Conservation (phyloP, 257 asterid species). For the Mentha longifolia region DNA sequence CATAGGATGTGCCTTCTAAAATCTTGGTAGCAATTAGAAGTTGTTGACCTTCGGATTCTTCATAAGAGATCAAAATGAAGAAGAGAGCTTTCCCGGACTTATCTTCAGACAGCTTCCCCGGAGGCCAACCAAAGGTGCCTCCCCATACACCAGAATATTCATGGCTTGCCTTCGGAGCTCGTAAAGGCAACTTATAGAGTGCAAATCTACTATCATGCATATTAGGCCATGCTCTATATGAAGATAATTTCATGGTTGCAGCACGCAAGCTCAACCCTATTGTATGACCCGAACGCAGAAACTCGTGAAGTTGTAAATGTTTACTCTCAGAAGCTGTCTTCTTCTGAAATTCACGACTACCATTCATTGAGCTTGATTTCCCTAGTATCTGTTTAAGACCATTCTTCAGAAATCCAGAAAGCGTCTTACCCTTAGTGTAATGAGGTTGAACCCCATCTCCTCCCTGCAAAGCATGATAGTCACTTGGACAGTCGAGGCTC, state of each 20-base stretch:
- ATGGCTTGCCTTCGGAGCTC: constrained; percentile 51
- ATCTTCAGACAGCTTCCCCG: constrained; percentile 67
- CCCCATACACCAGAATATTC: constrained; percentile 90
- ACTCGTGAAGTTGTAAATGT: constrained; percentile 71
- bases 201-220: constrained; percentile 87
- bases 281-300: constrained; percentile 66
- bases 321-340: constrained; percentile 54
- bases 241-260: constrained; percentile 66
- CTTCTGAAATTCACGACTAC: constrained; percentile 46
- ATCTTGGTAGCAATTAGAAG: constrained; percentile 77
- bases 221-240: constrained; percentile 86
- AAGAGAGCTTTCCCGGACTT: constrained; percentile 83
- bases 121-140: constrained; percentile 95
- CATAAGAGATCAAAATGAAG: constrained; percentile 77
- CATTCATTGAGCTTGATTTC: constrained; percentile 59
- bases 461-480: constrained; percentile 41
- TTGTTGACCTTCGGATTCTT: constrained; percentile 68
- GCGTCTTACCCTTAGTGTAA: constrained; percentile 54
- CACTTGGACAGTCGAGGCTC: constrained; percentile 48
- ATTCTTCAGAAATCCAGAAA: constrained; percentile 65
- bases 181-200: constrained; percentile 75
- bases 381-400: constrained; percentile 74
- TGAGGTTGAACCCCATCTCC: constrained; percentile 44
- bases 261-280: constrained; percentile 69
- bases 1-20: constrained; percentile 85